Evolutionary conservation across 768 basidiomycete genomes (phyloP).

Genomic region (Mycena galericulata): DNA sequence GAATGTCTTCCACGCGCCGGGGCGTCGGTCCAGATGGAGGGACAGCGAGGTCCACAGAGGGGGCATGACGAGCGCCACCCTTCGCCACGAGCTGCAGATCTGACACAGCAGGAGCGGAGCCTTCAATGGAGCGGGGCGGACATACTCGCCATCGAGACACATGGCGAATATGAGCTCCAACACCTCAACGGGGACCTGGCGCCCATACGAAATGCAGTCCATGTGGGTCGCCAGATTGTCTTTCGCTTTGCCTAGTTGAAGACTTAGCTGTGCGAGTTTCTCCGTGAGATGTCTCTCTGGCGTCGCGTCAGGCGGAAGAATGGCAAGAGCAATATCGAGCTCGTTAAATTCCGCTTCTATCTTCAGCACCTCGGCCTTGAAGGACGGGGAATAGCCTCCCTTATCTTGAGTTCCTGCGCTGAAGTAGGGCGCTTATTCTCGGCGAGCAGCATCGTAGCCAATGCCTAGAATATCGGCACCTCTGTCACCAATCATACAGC

Average conservation of each 20-base stretch:
- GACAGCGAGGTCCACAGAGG: conserved; percentile 39
- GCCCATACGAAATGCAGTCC: background rate
- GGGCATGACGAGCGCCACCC: conserved; percentile 35
- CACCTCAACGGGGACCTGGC: conserved; percentile 40
- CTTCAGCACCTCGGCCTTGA: conserved; percentile 12
- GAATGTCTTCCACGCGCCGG: conserved; percentile 33
- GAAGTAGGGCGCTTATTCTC: conserved; percentile 23
- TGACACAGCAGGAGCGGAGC: conserved; percentile 42
- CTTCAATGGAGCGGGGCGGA: conserved; percentile 20
- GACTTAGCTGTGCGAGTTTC: conserved; percentile 1
- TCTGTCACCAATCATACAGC: background rate
- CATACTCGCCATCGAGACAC: conserved; percentile 34
- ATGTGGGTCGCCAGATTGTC: conserved; percentile 21
- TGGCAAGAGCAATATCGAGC: conserved; percentile 28
- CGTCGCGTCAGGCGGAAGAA: conserved; percentile 12
- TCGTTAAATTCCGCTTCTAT: conserved; percentile 25
- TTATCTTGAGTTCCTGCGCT: conserved; percentile 18
- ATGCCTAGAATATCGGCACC: background rate
- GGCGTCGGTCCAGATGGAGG: conserved; percentile 28
- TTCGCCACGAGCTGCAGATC: conserved; percentile 39
- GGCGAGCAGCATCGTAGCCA: conserved; percentile 17
- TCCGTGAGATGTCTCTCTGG: conserved; percentile 20
- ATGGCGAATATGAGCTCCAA: conserved; percentile 38
- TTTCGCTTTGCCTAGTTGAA: conserved; percentile 14
- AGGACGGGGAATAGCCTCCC: conserved; percentile 20